phyloP scores from a whole-genome alignment of 805 yeast species.

The Metschnikowia dekortorum region DNA sequence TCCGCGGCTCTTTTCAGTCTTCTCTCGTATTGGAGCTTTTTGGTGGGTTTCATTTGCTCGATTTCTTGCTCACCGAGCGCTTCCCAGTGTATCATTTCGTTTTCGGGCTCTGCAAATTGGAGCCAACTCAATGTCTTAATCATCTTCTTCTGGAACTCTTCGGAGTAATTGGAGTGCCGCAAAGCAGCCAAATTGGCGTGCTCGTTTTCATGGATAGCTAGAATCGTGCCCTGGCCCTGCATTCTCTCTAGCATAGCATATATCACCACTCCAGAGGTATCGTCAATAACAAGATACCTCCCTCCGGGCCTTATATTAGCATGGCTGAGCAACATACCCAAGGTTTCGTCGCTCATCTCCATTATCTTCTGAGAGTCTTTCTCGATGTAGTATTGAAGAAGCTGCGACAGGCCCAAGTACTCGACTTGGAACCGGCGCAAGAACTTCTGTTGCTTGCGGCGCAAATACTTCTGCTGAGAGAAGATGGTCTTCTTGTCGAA shows the following conservation, averaged over 20 bases:
- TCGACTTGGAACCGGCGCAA: constrained; percentile 81
- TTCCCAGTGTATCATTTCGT: constrained; percentile 44
- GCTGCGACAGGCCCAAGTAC: constrained; percentile 62
- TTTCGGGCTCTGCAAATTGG: constrained; percentile 78
- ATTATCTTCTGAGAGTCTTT: constrained; percentile 69
- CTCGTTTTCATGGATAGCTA: constrained; percentile 86
- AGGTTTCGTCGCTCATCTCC: constrained; percentile 80
- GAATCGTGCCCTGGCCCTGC: constrained; percentile 68
- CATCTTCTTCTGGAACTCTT: constrained; percentile 47
- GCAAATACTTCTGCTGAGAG: constrained; percentile 88
- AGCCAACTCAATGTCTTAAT: constrained; percentile 70
- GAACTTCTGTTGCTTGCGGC: constrained; percentile 89
- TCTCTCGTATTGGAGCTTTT: constrained; percentile 63
- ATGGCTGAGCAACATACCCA: constrained; percentile 71
- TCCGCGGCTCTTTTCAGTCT: constrained; percentile 55
- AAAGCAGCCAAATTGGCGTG: constrained; percentile 78
- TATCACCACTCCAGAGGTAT: constrained; percentile 87
- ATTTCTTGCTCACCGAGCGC: constrained; percentile 50
- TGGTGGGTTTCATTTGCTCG: constrained; percentile 51
- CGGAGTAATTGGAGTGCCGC: constrained; percentile 60
- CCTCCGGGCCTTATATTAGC: constrained; percentile 91
- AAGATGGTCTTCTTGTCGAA: constrained; percentile 85
- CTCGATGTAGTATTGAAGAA: constrained; percentile 70
- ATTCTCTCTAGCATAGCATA: constrained; percentile 87
- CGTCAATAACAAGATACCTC: constrained; percentile 80